Percentiles rank a stretch among this genome's conserved stretches.
Evolutionary conservation across 768 basidiomycete genomes (phyloP).

Genomic region (Strobilomyces confusus): DNA sequence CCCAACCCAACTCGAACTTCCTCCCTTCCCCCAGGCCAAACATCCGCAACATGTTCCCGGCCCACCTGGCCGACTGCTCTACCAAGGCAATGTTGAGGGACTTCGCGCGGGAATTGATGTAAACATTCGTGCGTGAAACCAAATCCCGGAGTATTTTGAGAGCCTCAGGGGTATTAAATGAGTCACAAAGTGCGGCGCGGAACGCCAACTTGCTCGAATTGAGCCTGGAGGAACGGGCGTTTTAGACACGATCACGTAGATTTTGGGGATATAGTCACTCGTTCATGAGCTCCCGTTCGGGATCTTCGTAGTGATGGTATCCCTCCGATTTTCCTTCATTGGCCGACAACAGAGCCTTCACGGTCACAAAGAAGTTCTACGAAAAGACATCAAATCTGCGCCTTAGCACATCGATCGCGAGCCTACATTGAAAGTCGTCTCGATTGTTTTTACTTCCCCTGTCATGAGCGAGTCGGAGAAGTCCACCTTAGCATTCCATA

Average conservation of each 20-base stretch:
- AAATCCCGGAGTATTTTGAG: conserved; percentile 74
- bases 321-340: conserved; percentile 52
- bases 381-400: conserved; percentile 5
- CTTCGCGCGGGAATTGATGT: conserved; percentile 67
- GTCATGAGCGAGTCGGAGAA: conserved; percentile 90
- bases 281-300: conserved; percentile 65
- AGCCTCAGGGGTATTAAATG: conserved; percentile 91
- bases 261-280: conserved; percentile 41
- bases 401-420: background rate
- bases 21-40: conserved; percentile 77
- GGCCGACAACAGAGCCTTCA: conserved; percentile 70
- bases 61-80: conserved; percentile 62
- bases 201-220: conserved; percentile 73
- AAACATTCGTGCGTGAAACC: conserved; percentile 82
- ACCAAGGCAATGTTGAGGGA: conserved; percentile 60
- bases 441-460: conserved; percentile 82
- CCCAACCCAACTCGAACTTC: conserved; percentile 79
- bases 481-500: conserved; percentile 92
- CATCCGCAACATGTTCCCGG: conserved; percentile 68
- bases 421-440: conserved; percentile 80
- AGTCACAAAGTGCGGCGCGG: conserved; percentile 87
- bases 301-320: conserved; percentile 58
- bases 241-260: conserved; percentile 10
- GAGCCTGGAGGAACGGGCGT: conserved; percentile 44
- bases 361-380: conserved; percentile 91